Percentiles rank a stretch among this genome's conserved stretches.
Evolutionary conservation across 768 basidiomycete genomes (phyloP).

Genomic region (Suillus brevipes): DNA sequence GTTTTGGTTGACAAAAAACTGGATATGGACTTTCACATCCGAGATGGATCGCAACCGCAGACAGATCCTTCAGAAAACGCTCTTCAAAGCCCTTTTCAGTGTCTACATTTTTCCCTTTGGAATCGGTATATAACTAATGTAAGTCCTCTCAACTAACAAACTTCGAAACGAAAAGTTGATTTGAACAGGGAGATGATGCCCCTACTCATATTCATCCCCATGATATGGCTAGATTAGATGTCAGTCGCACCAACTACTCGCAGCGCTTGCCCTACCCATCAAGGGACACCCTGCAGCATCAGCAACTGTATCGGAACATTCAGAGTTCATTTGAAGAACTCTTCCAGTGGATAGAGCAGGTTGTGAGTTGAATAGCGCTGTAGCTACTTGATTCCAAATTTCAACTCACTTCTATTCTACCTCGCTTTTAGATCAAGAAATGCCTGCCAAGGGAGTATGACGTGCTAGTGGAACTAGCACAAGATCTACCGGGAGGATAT

Average conservation of each 20-base stretch:
- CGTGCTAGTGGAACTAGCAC: not conserved
- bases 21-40: too few relatives aligned
- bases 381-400: too few relatives aligned
- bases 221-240: not conserved
- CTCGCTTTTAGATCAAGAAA: not conserved
- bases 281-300: not conserved
- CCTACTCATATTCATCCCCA: not conserved
- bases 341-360: not conserved
- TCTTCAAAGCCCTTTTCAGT: too few relatives aligned
- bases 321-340: not conserved
- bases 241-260: not conserved
- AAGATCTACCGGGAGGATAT: not conserved
- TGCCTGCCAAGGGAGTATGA: slow-evolving; percentile 2
- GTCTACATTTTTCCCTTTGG: not conserved
- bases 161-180: not conserved
- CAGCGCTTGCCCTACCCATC: too few relatives aligned
- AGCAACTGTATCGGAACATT: not conserved
- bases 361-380: not conserved
- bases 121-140: not conserved
- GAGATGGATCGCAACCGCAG: too few relatives aligned
- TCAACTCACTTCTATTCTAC: too few relatives aligned
- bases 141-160: not conserved
- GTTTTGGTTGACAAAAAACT: not conserved
- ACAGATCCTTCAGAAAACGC: not conserved
- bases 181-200: not conserved